Evolutionary conservation across 345 rosid genomes (phyloP), one percentile per base, ranked within the genome.

Genomic region (Alliaria petiolata): DNA sequence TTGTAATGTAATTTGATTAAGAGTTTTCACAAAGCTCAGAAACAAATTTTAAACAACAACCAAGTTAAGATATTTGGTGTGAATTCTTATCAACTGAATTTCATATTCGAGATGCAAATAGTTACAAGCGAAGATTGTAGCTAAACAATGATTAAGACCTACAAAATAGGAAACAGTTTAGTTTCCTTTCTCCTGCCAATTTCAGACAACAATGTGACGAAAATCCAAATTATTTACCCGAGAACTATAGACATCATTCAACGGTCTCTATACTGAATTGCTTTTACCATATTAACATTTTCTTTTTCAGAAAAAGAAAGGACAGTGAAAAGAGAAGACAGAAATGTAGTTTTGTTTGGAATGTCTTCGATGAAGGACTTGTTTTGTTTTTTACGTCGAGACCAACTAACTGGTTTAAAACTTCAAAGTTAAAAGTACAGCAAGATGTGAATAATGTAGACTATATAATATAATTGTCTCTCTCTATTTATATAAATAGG

Each of bases 271-370:
- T 59, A n/a, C 5, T 57, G 33, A 65, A 40, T 15, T 39, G 78
- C 14, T 58, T 66, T 58, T 49, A 22, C 31, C 54, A 58, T 13
- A 20, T 33, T 12, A 56, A 46, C 33, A 50, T 66, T 52, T 53
- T 52, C 1, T 33, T 7, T 15, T 16, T n/a, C 6, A 28, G 33
- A 43, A 64, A 55, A 57, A 40, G 47, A 49, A 70, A 70, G 36
- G 70, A 72, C 67, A 68, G 51, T 61, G 79, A 75, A 75, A 75
- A 60, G 74, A 75, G 50, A 68, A 68, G 64, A 67, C 73, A 68
- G 20, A 45, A 11, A 43, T 47, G 58, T 67, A 67, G 69, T 53
- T 52, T 60, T 74, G 68, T 59, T 52, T 75, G 25, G 58, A 61
- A 61, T 75, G 51, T 61, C 69, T 43, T 44, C 6, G 25, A 26